Percentiles rank a stretch among this genome's conserved stretches.
phyloP scores from a whole-genome alignment of 441 rosid genomes.

The Eutrema salsugineum region DNA sequence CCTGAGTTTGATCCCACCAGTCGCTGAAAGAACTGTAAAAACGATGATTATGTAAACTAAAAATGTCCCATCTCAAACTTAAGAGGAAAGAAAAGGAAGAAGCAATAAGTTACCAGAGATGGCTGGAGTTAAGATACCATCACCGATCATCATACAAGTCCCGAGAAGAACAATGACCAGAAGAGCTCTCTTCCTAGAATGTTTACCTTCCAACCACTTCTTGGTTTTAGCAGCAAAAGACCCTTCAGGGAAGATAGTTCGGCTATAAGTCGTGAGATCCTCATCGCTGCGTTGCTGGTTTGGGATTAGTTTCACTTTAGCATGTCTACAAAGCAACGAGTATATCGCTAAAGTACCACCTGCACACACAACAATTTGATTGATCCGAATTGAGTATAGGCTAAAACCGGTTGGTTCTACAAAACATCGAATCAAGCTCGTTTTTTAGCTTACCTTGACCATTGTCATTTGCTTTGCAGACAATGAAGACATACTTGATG shows the following conservation, averaged over 20 bases:
- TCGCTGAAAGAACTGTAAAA: slow-evolving; percentile 31
- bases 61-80: neutral
- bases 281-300: slow-evolving; percentile 95
- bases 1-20: slow-evolving; percentile 29
- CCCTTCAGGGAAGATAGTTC: slow-evolving; percentile 66
- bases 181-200: slow-evolving; percentile 63
- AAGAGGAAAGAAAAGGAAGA: neutral
- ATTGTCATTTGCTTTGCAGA: slow-evolving; percentile 39
- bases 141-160: slow-evolving; percentile 96
- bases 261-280: slow-evolving; percentile 86
- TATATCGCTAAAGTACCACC: slow-evolving; percentile 96
- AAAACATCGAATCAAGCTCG: neutral
- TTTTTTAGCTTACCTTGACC: slow-evolving; percentile 33
- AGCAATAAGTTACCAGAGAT: slow-evolving; percentile 63
- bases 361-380: slow-evolving; percentile 20
- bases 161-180: slow-evolving; percentile 81
- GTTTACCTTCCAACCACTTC: slow-evolving; percentile 69
- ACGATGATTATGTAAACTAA: neutral
- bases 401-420: neutral
- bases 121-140: slow-evolving; percentile 97
- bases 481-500: slow-evolving; percentile 39
- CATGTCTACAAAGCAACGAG: slow-evolving; percentile 94
- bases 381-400: neutral
- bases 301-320: slow-evolving; percentile 84
- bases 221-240: slow-evolving; percentile 89